phyloP scores from a whole-genome alignment of 352 stramenopile species.

The Pythium aquatile region DNA sequence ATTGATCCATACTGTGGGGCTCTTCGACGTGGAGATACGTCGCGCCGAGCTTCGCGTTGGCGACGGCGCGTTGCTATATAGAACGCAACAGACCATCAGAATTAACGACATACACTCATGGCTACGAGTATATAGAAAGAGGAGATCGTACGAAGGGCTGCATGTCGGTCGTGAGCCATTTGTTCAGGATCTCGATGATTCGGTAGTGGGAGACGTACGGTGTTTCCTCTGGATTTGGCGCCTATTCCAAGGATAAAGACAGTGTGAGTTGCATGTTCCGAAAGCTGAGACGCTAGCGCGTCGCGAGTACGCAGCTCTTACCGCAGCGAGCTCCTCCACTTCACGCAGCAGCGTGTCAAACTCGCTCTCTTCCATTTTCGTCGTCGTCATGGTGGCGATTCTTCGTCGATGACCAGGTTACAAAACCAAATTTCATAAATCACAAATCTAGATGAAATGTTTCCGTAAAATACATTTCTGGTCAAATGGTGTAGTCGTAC shows the following conservation, averaged over 20 bases:
- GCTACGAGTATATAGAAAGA: background rate
- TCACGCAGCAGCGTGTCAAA: slow-evolving; percentile 22
- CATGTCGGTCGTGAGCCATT: slow-evolving; percentile 40
- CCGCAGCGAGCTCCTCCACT: slow-evolving; percentile 18
- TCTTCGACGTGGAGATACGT: slow-evolving; percentile 60
- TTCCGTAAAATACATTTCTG: too few species aligned
- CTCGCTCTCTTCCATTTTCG: background rate
- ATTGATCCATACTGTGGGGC: slow-evolving; percentile 43
- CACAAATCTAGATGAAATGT: too few species aligned
- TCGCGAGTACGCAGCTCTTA: background rate
- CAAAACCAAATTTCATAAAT: too few species aligned
- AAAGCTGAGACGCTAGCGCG: background rate
- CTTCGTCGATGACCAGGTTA: too few species aligned
- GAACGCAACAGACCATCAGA: background rate
- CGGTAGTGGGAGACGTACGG: slow-evolving; percentile 56
- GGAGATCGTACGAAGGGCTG: slow-evolving; percentile 27
- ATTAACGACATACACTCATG: background rate
- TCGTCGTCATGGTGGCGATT: background rate
- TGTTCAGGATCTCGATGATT: slow-evolving; percentile 53
- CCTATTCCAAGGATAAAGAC: slow-evolving; percentile 18
- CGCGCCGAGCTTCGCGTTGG: slow-evolving; percentile 40
- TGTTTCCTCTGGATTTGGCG: slow-evolving; percentile 43
- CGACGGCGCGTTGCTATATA: slow-evolving; percentile 39
- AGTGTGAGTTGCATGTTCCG: background rate
- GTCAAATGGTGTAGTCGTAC: too few species aligned